Base-by-base conservation (phyloP, 2,329 filamentous ascomycete species). In the Fusarium tanahbumbuense region DNA sequence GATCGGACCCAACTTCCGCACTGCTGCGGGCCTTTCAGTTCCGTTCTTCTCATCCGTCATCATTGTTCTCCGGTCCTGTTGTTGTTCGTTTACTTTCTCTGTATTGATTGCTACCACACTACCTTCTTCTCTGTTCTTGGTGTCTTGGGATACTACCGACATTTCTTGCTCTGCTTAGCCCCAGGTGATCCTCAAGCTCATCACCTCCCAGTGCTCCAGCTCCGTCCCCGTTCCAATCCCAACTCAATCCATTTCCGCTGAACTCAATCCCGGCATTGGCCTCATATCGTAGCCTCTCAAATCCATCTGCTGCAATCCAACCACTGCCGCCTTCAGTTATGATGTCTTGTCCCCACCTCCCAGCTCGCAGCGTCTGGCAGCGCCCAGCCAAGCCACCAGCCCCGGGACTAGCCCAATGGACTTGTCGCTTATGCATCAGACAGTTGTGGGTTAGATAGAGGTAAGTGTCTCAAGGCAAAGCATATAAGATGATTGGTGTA, bases 51-150 rank as follows among this genome's bases (percentile, higher is more conserved):
- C 9, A 5, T 37, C 16, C 10, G 9, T n/a, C 32, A 37, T n/a
- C 3, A 37, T 37, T 37, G 16, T 18, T 18, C 9, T 37, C 16
- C 16, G 5, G 16, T 10, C 2, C 8, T 34, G 16, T 34, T 34
- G 16, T 34, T 34, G 16, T 34, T 34, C 32, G 1, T 34, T 34
- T 2, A 34, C 5, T 3, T 9, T 5, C 2, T 34, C 16, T 34
- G 8, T 34, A 34, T 34, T 10, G 16, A 18, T 6, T 18, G 16
- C 32, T 34, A 34, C 5, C 32, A 34, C 5, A 18, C 8, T 34
- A 18, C 3, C 0, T 34, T 6, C 1, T 10, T 10, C 5, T 34
- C 5, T 34, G 16, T 34, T 5, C 32, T 34, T 10, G 2, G 5
- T 1, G 1, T 5, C 27, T 28, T 28, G 27, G 10, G 3, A 5